These are phyloP conservation scores for Ricinus communis DNA, from an alignment of 345 rosid genomes.

Conservation along the genomic window DNA sequence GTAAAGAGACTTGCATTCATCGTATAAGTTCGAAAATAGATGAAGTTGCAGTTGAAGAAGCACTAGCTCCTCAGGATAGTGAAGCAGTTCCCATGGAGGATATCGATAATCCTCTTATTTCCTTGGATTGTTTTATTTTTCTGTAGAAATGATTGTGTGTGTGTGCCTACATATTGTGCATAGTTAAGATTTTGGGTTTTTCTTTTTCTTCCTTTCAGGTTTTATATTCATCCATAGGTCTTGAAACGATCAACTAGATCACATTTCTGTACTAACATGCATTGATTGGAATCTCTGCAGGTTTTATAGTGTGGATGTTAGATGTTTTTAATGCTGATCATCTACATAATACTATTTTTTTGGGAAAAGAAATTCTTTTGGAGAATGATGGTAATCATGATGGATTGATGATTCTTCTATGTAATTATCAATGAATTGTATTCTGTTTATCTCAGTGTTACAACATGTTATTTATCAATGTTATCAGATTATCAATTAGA, in stretches of 20 bases:
- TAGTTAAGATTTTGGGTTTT: slow-evolving; percentile 6
- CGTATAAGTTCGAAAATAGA: slow-evolving; percentile 56
- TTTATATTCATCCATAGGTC: neutral
- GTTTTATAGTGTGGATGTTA: neutral
- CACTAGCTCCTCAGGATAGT: slow-evolving; percentile 26
- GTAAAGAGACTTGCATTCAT: slow-evolving; percentile 49
- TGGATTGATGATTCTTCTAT: no score
- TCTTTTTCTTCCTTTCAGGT: neutral
- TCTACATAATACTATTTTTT: no score
- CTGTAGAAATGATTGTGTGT: slow-evolving; percentile 36
- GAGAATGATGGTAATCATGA: no score
- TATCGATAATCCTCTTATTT: slow-evolving; percentile 68
- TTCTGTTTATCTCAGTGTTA: no score
- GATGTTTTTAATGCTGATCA: no score
- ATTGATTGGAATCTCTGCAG: neutral
- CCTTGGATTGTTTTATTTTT: slow-evolving; percentile 91
- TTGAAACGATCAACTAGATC: slow-evolving; percentile 10
- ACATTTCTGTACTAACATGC: neutral
- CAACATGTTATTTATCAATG: no score
- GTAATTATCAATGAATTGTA: no score
- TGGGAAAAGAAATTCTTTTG: no score
- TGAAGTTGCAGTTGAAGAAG: slow-evolving; percentile 43
- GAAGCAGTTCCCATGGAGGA: slow-evolving; percentile 48
- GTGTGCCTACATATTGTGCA: slow-evolving; percentile 12
- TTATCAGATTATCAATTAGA: no score